Evolutionary conservation across 306 rosid species (phyloP).

Genomic region (Acmispon strigosus): DNA sequence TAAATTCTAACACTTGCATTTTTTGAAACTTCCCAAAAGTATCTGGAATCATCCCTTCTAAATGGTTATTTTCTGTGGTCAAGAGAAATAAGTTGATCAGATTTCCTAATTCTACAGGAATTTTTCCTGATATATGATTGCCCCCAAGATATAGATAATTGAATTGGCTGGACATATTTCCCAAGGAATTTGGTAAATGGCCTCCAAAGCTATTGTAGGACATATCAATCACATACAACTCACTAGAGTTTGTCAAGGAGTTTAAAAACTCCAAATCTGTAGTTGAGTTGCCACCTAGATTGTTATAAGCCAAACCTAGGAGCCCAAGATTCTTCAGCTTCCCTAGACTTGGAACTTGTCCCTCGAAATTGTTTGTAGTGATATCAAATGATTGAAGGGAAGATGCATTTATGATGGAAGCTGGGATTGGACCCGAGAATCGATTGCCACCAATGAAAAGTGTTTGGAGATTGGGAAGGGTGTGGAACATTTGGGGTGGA

Average conservation of each 20-base stretch:
- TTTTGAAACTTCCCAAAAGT: constrained; percentile 15
- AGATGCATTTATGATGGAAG: constrained; percentile 32
- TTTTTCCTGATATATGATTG: constrained; percentile 17
- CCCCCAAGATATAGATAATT: not conserved
- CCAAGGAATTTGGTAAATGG: constrained; percentile 14
- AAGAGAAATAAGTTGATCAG: not conserved
- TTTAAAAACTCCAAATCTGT: constrained; percentile 28
- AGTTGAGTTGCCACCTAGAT: constrained; percentile 22
- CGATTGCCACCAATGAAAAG: not conserved
- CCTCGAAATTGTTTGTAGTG: not conserved
- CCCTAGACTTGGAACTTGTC: constrained; percentile 26
- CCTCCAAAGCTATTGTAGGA: constrained; percentile 29
- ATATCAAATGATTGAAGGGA: not conserved
- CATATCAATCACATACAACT: not conserved
- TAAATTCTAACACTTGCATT: not conserved
- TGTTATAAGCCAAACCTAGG: not conserved
- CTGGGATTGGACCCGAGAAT: constrained; percentile 31
- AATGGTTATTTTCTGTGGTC: not conserved
- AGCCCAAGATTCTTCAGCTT: not conserved
- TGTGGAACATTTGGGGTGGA: constrained; percentile 27
- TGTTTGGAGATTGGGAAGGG: constrained; percentile 23
- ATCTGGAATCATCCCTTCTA: constrained; percentile 20
- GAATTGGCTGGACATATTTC: constrained; percentile 31
- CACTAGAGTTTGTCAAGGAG: constrained; percentile 24
- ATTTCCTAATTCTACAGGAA: constrained; percentile 23